These are phyloP conservation scores for Plectosphaerella cucumerina DNA, from an alignment of 2,329 filamentous ascomycete genomes.

Conservation along the genomic window DNA sequence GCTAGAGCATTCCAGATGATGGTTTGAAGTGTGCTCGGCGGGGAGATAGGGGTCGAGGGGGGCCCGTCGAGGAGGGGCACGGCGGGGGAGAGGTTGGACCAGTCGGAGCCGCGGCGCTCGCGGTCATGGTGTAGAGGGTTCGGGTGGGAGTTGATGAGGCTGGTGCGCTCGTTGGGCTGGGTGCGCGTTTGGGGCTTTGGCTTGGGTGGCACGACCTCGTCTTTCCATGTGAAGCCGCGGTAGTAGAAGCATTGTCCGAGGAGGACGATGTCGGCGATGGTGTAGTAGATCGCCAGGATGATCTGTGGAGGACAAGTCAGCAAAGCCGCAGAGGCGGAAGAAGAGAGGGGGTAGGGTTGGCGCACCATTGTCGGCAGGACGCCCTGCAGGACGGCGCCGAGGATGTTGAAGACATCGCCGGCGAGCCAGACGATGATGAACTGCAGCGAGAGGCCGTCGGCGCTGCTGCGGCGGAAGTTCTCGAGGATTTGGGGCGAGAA, in stretches of 20 bases:
- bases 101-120: conserved; percentile 49
- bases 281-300: conserved; percentile 92
- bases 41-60: conserved; percentile 38
- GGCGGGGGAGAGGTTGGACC: conserved; percentile 70
- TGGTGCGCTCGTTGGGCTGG: conserved; percentile 48
- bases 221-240: conserved; percentile 69
- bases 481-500: conserved; percentile 97
- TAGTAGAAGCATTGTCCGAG: conserved; percentile 94
- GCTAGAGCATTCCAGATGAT: conserved; percentile 70
- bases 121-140: conserved; percentile 34
- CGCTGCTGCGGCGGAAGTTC: conserved; percentile 80
- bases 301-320: conserved; percentile 40
- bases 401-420: conserved; percentile 94
- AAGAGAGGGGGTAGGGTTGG: conserved; percentile 6
- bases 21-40: conserved; percentile 50
- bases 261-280: conserved; percentile 84
- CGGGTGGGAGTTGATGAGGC: conserved; percentile 43
- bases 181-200: conserved; percentile 31
- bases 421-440: conserved; percentile 92
- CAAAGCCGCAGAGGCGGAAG: conserved; percentile 6
- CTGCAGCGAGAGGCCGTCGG: conserved; percentile 83
- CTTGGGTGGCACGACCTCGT: conserved; percentile 41
- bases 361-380: conserved; percentile 87
- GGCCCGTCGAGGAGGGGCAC: conserved; percentile 64
- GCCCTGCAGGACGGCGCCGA: conserved; percentile 85